These are phyloP conservation scores for Rubroboletus satanas DNA, from an alignment of 768 basidiomycete genomes.

Conservation along the genomic window DNA sequence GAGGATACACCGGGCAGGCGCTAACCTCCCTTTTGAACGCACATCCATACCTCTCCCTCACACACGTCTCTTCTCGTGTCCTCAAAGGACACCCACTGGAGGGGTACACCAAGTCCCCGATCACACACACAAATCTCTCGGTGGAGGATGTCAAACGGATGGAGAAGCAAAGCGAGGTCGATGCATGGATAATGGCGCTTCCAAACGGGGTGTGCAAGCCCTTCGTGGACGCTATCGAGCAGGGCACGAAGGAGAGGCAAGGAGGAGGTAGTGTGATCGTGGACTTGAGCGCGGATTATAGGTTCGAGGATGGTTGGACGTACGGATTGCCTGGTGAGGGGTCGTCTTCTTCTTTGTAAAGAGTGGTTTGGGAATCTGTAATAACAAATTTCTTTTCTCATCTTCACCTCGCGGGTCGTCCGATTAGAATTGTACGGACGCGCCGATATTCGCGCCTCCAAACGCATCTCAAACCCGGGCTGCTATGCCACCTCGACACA, in stretches of 20 bases:
- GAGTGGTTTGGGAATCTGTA: slow-evolving; percentile 31
- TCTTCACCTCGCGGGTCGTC: slow-evolving; percentile 5
- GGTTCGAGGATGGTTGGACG: slow-evolving; percentile 93
- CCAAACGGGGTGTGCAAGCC: slow-evolving; percentile 98
- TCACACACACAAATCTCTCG: slow-evolving; percentile 81
- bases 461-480: slow-evolving; percentile 93
- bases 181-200: slow-evolving; percentile 98
- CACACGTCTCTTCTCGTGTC: slow-evolving; percentile 96
- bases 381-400: slow-evolving; percentile 35
- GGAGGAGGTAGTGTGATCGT: slow-evolving; percentile 66
- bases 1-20: slow-evolving; percentile 94
- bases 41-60: slow-evolving; percentile 86
- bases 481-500: slow-evolving; percentile 95
- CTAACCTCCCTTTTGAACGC: slow-evolving; percentile 78
- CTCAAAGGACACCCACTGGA: slow-evolving; percentile 78
- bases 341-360: slow-evolving; percentile 33
- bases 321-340: slow-evolving; percentile 98
- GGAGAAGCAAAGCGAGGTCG: slow-evolving; percentile 87
- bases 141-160: slow-evolving; percentile 76
- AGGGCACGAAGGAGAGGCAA: slow-evolving; percentile 56
- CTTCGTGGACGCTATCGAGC: slow-evolving; percentile 92
- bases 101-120: slow-evolving; percentile 70
- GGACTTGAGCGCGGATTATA: slow-evolving; percentile 91
- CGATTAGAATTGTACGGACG: slow-evolving; percentile 83
- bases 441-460: slow-evolving; percentile 58